Evolutionary conservation across 495 filamentous ascomycete species (phyloP), one percentile per base, ranked within the genome.

Genomic region (Bombardia bombarda): DNA sequence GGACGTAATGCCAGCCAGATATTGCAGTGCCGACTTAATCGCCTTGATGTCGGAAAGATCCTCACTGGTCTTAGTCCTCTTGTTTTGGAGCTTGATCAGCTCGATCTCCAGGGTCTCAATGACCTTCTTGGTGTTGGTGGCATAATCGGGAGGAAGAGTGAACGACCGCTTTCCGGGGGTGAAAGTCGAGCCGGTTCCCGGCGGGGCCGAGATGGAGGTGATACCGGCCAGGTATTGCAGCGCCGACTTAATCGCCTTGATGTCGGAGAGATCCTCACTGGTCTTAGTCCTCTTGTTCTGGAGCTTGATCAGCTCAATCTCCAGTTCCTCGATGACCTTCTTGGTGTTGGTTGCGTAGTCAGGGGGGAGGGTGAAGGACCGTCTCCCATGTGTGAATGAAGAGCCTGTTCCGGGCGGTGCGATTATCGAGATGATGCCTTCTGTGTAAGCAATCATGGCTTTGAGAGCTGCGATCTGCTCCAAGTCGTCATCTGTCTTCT

Each of bases 51-150:
- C 49, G 4, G 26, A 28, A 14, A 37, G 22, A 23, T 61, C 58
- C 20, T 53, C 41, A 7, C 44, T 17, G n/a, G 55, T 45, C 49
- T 58, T 58, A 43, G 48, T 18, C 28, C n/a, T 26, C 45, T 58
- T 57, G 49, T 61, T 61, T 42, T 58, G 52, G 7, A 61, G 52
- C n/a, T 32, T 18, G 16, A 43, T 38, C 13, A 61, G 45, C 5
- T 49, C 38, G 23, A 31, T 22, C 55, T 61, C 52, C n/a, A 61
- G 50, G 14, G 28, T 16, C 36, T 44, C 39, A 45, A 61, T 58
- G 13, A 46, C 45, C 17, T 55, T 20, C 50, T 61, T 58, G 35
- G 47, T 28, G 49, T 53, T 52, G 17, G 38, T 49, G 25, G 31
- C 20, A 7, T 21, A 31, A 28, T 59, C 56, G 7, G 50, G 44